Evolutionary conservation across 192 early-diverging fungal genomes (phyloP).

Genomic region (Entophlyctis luteolus): DNA sequence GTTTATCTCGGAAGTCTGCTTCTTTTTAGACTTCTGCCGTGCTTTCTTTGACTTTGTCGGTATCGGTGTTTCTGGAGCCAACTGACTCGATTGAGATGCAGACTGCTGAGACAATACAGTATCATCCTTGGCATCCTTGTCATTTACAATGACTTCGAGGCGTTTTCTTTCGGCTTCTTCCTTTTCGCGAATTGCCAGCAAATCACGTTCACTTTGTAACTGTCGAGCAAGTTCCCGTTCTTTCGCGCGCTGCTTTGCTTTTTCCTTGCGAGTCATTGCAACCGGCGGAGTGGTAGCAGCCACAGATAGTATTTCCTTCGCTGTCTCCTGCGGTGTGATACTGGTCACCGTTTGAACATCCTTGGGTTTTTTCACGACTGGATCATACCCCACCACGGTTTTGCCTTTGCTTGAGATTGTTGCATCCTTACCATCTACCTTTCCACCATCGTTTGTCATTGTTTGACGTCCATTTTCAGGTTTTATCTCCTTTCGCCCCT

Average conservation of each 20-base stretch:
- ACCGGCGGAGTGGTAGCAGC: not conserved
- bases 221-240: slow-evolving; percentile 13
- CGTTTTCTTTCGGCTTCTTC: no score
- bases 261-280: slow-evolving; percentile 13
- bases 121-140: not conserved
- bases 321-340: no score
- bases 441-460: not conserved
- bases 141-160: not conserved
- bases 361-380: not conserved
- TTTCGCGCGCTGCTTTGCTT: slow-evolving; percentile 19
- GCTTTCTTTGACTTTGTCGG: slow-evolving; percentile 14
- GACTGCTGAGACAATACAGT: not conserved
- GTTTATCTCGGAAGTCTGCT: not conserved
- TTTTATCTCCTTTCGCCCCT: no score
- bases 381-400: not conserved
- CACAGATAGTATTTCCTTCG: not conserved
- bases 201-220: slow-evolving; percentile 15
- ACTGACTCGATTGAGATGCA: not conserved
- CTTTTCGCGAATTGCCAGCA: not conserved
- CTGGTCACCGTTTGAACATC: no score
- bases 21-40: slow-evolving; percentile 5
- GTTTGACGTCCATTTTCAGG: no score
- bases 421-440: not conserved
- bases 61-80: no score
- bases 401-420: not conserved